Evolutionary conservation across 106 monocot genomes (phyloP).

Genomic region (Amphibolis antarctica): DNA sequence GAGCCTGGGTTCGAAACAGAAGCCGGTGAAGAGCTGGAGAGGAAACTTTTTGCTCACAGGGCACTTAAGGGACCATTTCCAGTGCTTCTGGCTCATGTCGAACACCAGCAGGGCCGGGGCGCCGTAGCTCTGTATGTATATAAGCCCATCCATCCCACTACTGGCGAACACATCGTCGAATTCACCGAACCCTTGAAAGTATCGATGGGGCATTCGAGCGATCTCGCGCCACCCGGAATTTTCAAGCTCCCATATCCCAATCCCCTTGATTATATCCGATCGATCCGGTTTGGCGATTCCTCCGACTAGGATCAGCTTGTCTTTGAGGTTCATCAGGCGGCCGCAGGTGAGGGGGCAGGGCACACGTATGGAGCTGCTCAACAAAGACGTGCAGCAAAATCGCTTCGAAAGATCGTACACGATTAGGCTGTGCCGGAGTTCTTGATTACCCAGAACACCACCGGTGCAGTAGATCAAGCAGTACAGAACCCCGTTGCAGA

Average conservation of each 20-base stretch:
- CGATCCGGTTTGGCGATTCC: slow-evolving; percentile 72
- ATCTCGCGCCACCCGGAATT: slow-evolving; percentile 55
- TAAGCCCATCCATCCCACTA: slow-evolving; percentile 46
- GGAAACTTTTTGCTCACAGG: slow-evolving; percentile 69
- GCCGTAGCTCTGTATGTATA: slow-evolving; percentile 80
- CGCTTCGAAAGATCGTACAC: slow-evolving; percentile 37
- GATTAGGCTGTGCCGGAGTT: slow-evolving; percentile 51
- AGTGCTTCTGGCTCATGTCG: slow-evolving; percentile 54
- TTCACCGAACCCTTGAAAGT: slow-evolving; percentile 82
- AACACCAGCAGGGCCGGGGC: slow-evolving; percentile 49
- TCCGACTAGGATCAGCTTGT: slow-evolving; percentile 75
- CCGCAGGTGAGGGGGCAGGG: slow-evolving; percentile 82
- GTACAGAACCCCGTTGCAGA: slow-evolving; percentile 63
- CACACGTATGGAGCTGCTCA: slow-evolving; percentile 27
- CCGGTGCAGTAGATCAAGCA: slow-evolving; percentile 50
- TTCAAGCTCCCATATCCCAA: slow-evolving; percentile 76
- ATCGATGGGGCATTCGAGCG: slow-evolving; percentile 69
- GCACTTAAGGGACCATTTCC: slow-evolving; percentile 73
- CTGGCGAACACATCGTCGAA: slow-evolving; percentile 85
- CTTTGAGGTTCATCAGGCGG: slow-evolving; percentile 67
- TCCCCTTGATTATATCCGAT: slow-evolving; percentile 80
- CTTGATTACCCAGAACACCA: slow-evolving; percentile 24
- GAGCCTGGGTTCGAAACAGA: slow-evolving; percentile 78
- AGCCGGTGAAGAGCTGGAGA: slow-evolving; percentile 80
- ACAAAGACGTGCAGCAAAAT: slow-evolving; percentile 20